Evolutionary conservation across 805 yeast genomes (phyloP), one percentile per base, ranked within the genome.

Genomic region (Cephaloascus fragrans): DNA sequence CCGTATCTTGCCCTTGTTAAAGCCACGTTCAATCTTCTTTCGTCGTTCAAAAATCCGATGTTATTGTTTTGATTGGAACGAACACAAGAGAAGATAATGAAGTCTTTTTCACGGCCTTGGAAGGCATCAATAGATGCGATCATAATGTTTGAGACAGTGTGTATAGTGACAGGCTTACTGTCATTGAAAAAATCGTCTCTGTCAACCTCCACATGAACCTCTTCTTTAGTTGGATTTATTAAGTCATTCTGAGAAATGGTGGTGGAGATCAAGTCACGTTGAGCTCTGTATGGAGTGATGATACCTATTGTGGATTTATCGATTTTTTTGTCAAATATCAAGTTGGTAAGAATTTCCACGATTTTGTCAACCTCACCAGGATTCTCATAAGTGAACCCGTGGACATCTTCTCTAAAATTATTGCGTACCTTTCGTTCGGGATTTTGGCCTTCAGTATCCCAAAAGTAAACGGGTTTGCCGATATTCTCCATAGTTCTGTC

Each of bases 271-370:
- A 75, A 52, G 49, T 80, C 85, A 47, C 88, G 62, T 50, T 82
- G 89, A 0, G 85, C 86, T 34, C 84, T 71, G 52, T 82, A 82
- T n/a, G 87, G 86, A 0, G 88, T 82, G 41, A 82, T 77, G 12
- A 81, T 62, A 45, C 86, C 83, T 39, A 81, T 80, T 29, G 75
- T 69, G 2, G 62, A 55, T 32, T 67, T 63, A 6, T 59, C 46
- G 19, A 80, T 69, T 12, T 67, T 64, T 48, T 79, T 77, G 26
- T 75, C 80, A 42, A 68, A 61, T 16, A 80, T 67, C 45, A 81
- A 59, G 18, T 61, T 62, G 35, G 66, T 71, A 34, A 82, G 48
- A 0, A 71, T 59, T 41, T 71, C 61, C n/a, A 69, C 49, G 8
- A 81, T 66, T 32, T 57, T 55, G 3, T 62, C 54, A 4, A 71